phyloP scores from a whole-genome alignment of 768 basidiomycete genomes.

The Boletus coccyginus region DNA sequence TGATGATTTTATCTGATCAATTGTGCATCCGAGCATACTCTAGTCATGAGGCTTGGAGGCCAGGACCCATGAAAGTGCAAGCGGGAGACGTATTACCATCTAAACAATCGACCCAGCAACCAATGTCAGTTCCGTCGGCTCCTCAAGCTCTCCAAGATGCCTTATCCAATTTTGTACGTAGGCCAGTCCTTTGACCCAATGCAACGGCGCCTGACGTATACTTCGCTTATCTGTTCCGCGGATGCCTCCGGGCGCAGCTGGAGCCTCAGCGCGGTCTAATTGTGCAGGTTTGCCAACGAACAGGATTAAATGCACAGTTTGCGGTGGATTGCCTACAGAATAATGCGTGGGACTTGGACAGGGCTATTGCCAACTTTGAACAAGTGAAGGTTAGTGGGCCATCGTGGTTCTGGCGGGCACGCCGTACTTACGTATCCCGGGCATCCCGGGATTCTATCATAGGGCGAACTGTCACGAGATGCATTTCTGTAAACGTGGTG shows the following conservation, averaged over 20 bases:
- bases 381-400: constrained; percentile 69
- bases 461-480: constrained; percentile 52
- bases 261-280: constrained; percentile 71
- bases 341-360: constrained; percentile 81
- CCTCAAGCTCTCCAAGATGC: constrained; percentile 45
- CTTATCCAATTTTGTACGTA: constrained; percentile 56
- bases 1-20: constrained; percentile 86
- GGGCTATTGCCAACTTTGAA: constrained; percentile 83
- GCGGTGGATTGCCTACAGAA: constrained; percentile 82
- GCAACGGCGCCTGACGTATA: constrained; percentile 11
- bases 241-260: constrained; percentile 41
- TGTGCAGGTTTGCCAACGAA: constrained; percentile 65
- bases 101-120: constrained; percentile 19
- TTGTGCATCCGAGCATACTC: constrained; percentile 83
- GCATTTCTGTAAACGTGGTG: constrained; percentile 47
- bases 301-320: constrained; percentile 75
- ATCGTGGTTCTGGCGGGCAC: background rate
- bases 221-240: constrained; percentile 6
- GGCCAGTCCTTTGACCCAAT: constrained; percentile 8
- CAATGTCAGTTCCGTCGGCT: constrained; percentile 32
- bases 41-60: constrained; percentile 73
- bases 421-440: constrained; percentile 24
- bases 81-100: constrained; percentile 36
- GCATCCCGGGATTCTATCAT: constrained; percentile 7
- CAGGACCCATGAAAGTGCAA: constrained; percentile 73